These are phyloP conservation scores for Vickermania ingenoplastis DNA, from an alignment of 208 protist genomes.

Conservation along the genomic window DNA sequence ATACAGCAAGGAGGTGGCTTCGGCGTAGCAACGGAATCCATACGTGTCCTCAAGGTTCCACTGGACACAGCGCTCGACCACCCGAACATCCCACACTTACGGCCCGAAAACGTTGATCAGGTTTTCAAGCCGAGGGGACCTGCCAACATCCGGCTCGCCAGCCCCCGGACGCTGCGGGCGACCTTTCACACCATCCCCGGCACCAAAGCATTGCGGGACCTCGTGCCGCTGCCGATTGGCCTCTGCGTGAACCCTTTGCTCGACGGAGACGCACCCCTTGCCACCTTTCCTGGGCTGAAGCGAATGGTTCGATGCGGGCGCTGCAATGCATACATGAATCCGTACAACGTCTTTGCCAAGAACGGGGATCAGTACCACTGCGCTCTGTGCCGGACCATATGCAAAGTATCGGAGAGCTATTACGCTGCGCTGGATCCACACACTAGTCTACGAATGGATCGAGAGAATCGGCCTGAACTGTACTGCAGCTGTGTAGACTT, in stretches of 20 bases:
- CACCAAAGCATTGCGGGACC: slow-evolving; percentile 41
- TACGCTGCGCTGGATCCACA: slow-evolving; percentile 74
- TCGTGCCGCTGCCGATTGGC: slow-evolving; percentile 57
- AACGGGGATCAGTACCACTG: slow-evolving; percentile 90
- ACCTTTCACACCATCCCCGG: slow-evolving; percentile 54
- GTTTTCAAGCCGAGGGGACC: slow-evolving; percentile 32
- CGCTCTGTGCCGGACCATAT: slow-evolving; percentile 89
- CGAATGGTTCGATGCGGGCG: slow-evolving; percentile 69
- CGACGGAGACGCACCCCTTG: slow-evolving; percentile 39
- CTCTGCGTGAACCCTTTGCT: slow-evolving; percentile 72
- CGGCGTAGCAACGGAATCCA: neutral
- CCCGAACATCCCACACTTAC: slow-evolving; percentile 59
- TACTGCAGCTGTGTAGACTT: slow-evolving; percentile 87
- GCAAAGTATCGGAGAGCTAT: slow-evolving; percentile 72
- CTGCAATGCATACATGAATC: slow-evolving; percentile 97
- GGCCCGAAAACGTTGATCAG: slow-evolving; percentile 44
- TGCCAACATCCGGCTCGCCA: slow-evolving; percentile 36
- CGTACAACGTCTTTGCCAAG: slow-evolving; percentile 94
- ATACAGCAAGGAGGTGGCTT: neutral
- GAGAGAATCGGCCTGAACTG: slow-evolving; percentile 84
- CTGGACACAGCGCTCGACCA: slow-evolving; percentile 21
- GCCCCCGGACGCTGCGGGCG: slow-evolving; percentile 37
- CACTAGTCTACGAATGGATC: slow-evolving; percentile 74
- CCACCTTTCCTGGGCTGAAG: slow-evolving; percentile 53
- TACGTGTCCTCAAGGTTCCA: neutral